phyloP scores from a whole-genome alignment of 495 filamentous ascomycete species.

The Neurospora sp. region DNA sequence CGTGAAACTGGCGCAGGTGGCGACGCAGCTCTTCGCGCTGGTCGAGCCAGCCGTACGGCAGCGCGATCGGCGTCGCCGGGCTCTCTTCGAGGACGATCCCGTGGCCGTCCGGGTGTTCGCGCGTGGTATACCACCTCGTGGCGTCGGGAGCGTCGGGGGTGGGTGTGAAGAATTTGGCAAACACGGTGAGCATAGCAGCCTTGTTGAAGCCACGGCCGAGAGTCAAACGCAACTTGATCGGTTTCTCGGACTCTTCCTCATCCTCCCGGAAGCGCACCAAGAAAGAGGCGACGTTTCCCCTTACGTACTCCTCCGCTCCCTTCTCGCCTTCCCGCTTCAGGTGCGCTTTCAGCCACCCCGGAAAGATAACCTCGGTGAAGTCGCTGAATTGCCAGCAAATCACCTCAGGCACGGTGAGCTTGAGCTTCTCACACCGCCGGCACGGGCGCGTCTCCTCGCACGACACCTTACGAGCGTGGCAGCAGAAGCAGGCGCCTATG shows the following conservation, averaged over 20 bases:
- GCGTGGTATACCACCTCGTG: conserved; percentile 36
- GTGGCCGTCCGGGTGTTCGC: conserved; percentile 19
- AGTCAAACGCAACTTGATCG: background rate
- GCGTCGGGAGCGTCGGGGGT: conserved; percentile 11
- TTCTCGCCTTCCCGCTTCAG: background rate
- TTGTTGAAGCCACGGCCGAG: background rate
- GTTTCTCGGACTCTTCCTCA: background rate
- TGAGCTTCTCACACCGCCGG: conserved; percentile 36
- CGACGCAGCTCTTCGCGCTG: conserved; percentile 20
- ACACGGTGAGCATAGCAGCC: background rate
- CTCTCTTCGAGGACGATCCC: conserved; percentile 25
- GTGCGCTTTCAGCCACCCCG: conserved; percentile 17
- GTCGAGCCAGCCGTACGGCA: conserved; percentile 6
- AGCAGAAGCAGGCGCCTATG: conserved; percentile 40
- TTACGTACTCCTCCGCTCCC: background rate
- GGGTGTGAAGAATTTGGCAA: conserved; percentile 36
- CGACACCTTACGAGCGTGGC: conserved; percentile 36
- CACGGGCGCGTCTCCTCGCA: conserved; percentile 38
- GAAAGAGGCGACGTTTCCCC: conserved; percentile 28
- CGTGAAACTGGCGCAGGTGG: background rate
- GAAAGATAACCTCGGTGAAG: conserved; percentile 34
- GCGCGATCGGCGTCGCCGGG: conserved; percentile 34
- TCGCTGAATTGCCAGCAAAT: conserved; percentile 39
- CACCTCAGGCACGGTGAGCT: conserved; percentile 31
- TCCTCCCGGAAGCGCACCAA: background rate